These are phyloP conservation scores for Trypethelium eluteriae DNA, from an alignment of 495 filamentous ascomycete species.

Conservation along the genomic window DNA sequence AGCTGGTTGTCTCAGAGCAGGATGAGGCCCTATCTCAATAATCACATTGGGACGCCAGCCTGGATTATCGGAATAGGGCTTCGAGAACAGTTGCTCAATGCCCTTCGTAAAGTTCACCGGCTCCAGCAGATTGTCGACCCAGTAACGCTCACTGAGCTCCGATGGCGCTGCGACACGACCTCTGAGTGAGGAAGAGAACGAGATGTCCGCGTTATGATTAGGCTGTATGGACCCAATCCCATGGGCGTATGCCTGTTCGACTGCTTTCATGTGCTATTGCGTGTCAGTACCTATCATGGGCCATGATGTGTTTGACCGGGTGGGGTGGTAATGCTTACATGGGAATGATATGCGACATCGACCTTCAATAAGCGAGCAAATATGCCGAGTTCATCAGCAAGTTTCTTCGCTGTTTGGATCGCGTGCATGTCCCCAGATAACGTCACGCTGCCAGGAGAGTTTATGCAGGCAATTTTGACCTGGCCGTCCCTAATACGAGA, in stretches of 20 bases:
- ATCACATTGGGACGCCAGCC: constrained; percentile 10
- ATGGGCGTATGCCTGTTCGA: constrained; percentile 13
- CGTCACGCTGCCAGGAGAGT: constrained; percentile 32
- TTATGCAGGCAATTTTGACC: constrained; percentile 31
- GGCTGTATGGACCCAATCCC: background rate
- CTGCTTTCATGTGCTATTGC: constrained; percentile 46
- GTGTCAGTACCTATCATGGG: background rate
- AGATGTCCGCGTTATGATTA: background rate
- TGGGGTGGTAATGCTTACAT: background rate
- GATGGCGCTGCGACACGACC: background rate
- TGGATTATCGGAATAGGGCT: background rate
- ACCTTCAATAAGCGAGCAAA: constrained; percentile 15
- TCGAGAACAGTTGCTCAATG: background rate
- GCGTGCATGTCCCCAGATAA: constrained; percentile 30
- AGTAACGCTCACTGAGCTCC: constrained; percentile 15
- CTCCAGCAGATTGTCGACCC: constrained; percentile 19
- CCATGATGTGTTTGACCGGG: background rate
- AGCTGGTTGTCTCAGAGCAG: constrained; percentile 15
- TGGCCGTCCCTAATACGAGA: background rate
- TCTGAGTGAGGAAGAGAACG: background rate
- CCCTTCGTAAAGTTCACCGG: constrained; percentile 8
- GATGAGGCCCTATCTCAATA: constrained; percentile 19
- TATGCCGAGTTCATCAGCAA: constrained; percentile 7
- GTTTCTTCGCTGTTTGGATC: constrained; percentile 12
- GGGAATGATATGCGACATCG: constrained; percentile 42